Conservation (phyloP, 495 filamentous ascomycete genomes). For the Collariella sp. region DNA sequence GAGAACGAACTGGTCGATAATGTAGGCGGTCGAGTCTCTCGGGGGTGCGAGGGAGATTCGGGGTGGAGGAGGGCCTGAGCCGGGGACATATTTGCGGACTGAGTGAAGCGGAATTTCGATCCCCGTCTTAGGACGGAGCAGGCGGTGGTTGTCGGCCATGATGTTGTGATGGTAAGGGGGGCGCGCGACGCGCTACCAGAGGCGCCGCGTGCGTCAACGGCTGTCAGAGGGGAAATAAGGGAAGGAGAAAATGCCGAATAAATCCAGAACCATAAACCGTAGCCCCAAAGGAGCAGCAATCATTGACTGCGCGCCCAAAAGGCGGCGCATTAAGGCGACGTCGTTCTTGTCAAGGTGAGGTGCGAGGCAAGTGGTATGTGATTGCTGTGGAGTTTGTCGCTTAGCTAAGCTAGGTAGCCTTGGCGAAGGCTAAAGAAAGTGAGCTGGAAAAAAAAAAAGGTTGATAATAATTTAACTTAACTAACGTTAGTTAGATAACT, state of each 20-base stretch:
- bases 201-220: neutral
- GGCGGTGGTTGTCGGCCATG: conserved; percentile 8
- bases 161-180: neutral
- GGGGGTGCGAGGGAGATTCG: conserved; percentile 29
- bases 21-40: conserved; percentile 38
- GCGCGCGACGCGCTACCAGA: neutral
- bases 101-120: conserved; percentile 33
- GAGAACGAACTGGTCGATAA: conserved; percentile 37
- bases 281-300: neutral
- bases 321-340: neutral
- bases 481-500: too few species aligned
- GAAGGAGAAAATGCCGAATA: neutral
- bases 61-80: conserved; percentile 32
- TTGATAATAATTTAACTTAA: too few species aligned
- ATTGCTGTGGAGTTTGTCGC: too few species aligned
- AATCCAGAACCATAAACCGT: neutral
- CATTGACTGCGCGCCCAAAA: neutral
- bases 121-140: conserved; percentile 6
- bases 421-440: too few species aligned
- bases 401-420: too few species aligned
- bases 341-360: too few species aligned
- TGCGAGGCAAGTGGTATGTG: too few species aligned
- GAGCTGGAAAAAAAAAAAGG: too few species aligned
- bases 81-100: conserved; percentile 27
- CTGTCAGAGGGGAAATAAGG: neutral